These are phyloP conservation scores for Aspergillus felis DNA, from an alignment of 2,329 filamentous ascomycete species.

Conservation along the genomic window DNA sequence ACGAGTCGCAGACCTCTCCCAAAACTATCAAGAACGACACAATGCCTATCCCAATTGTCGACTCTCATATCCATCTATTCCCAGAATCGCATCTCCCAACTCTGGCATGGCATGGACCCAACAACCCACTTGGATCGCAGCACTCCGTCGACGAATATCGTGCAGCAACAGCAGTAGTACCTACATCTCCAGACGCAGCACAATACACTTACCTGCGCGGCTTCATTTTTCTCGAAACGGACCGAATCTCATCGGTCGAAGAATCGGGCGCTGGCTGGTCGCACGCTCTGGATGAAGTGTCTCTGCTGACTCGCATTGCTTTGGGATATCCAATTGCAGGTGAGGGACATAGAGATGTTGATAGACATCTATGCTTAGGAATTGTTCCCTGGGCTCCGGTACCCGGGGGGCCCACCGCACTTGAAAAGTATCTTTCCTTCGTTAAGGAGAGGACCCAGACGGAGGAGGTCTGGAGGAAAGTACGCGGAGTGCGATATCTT, in stretches of 20 bases:
- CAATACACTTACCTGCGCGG: conserved; percentile 52
- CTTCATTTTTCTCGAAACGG: conserved; percentile 80
- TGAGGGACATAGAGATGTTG: conserved; percentile 54
- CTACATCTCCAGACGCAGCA: conserved; percentile 22
- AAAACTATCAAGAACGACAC: not conserved
- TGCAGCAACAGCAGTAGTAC: conserved; percentile 37
- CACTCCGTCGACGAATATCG: conserved; percentile 64
- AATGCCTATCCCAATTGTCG: conserved; percentile 59
- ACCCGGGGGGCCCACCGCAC: conserved; percentile 55
- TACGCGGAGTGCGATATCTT: conserved; percentile 79
- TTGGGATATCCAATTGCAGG: conserved; percentile 54
- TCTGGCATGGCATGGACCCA: conserved; percentile 65
- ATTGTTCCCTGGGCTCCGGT: conserved; percentile 86
- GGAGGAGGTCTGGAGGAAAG: conserved; percentile 60
- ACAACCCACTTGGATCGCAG: conserved; percentile 58
- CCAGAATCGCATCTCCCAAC: conserved; percentile 62
- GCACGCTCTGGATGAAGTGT: conserved; percentile 67
- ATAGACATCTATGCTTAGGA: conserved; percentile 59
- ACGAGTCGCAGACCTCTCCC: not conserved
- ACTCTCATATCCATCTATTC: conserved; percentile 90
- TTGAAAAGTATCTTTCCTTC: conserved; percentile 62
- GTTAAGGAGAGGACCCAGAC: conserved; percentile 54
- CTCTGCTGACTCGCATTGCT: conserved; percentile 63
- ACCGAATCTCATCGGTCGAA: conserved; percentile 62
- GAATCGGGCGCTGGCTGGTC: conserved; percentile 57